Evolutionary conservation across 139 green algal genomes (phyloP).

Genomic region (Tetraselmis chui): DNA sequence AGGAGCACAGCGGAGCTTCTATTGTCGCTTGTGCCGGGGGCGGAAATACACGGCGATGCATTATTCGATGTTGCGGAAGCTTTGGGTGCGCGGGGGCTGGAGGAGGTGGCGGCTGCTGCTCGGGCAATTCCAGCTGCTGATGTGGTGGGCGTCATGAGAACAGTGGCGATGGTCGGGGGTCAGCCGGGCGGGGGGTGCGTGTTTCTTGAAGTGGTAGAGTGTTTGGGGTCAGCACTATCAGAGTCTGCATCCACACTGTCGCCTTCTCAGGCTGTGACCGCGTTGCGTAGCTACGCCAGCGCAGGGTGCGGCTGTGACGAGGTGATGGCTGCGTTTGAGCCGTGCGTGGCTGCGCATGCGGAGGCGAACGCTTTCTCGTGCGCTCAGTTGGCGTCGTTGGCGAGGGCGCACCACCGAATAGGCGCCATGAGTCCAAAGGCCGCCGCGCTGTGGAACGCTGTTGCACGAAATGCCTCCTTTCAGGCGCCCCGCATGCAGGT

Average conservation of each 20-base stretch:
- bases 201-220: too few species aligned
- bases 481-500: neutral
- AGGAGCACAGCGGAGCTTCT: neutral
- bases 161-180: neutral
- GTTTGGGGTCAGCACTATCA: too few species aligned
- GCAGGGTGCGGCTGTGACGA: neutral
- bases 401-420: neutral
- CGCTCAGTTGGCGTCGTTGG: neutral
- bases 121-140: neutral
- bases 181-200: neutral
- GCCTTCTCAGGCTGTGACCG: neutral
- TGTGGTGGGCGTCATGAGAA: neutral
- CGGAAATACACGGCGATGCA: neutral
- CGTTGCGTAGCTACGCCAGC: neutral
- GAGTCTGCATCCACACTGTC: too few species aligned
- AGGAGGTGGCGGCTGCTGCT: neutral
- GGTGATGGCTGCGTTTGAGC: neutral
- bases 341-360: neutral
- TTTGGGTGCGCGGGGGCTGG: neutral
- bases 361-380: neutral
- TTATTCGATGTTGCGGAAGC: neutral
- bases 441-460: neutral
- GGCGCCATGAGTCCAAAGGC: neutral
- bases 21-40: neutral
- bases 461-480: neutral